These are phyloP conservation scores for Neobulgaria alba DNA, from an alignment of 2,329 filamentous ascomycete genomes.

Conservation along the genomic window DNA sequence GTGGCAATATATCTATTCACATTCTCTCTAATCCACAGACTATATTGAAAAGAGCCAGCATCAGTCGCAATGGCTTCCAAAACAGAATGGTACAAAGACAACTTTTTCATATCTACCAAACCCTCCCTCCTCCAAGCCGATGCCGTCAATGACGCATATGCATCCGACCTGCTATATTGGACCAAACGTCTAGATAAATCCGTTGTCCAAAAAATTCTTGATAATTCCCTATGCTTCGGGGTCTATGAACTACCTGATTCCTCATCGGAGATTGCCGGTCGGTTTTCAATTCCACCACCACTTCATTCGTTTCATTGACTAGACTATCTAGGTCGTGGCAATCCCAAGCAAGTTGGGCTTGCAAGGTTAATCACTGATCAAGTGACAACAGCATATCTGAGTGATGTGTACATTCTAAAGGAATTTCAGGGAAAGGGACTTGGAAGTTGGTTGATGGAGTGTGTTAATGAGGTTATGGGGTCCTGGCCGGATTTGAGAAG, in stretches of 20 bases:
- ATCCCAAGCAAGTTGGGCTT: conserved; percentile 43
- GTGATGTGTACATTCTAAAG: conserved; percentile 57
- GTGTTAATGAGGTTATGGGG: conserved; percentile 46
- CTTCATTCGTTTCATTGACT: conserved; percentile 1
- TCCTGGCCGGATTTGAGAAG: conserved; percentile 52
- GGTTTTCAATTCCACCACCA: neutral
- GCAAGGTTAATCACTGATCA: conserved; percentile 61
- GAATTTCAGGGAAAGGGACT: conserved; percentile 53
- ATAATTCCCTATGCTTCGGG: conserved; percentile 51
- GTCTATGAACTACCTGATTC: conserved; percentile 38
- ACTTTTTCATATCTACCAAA: conserved; percentile 55
- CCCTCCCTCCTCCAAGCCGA: conserved; percentile 44
- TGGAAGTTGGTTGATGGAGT: conserved; percentile 55
- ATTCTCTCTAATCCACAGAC: no score
- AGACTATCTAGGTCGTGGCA: conserved; percentile 11
- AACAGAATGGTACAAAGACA: conserved; percentile 39
- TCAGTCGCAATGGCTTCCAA: conserved; percentile 14
- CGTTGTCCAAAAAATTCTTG: conserved; percentile 42
- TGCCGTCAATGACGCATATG: conserved; percentile 47
- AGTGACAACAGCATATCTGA: conserved; percentile 59
- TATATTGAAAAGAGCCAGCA: no score
- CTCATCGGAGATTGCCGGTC: conserved; percentile 29
- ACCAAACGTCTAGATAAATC: conserved; percentile 41
- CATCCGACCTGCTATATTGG: conserved; percentile 53
- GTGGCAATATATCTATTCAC: no score